Evolutionary conservation across 345 rosid species (phyloP), one percentile per base, ranked within the genome.

Genomic region (Citrus mangshanensis): DNA sequence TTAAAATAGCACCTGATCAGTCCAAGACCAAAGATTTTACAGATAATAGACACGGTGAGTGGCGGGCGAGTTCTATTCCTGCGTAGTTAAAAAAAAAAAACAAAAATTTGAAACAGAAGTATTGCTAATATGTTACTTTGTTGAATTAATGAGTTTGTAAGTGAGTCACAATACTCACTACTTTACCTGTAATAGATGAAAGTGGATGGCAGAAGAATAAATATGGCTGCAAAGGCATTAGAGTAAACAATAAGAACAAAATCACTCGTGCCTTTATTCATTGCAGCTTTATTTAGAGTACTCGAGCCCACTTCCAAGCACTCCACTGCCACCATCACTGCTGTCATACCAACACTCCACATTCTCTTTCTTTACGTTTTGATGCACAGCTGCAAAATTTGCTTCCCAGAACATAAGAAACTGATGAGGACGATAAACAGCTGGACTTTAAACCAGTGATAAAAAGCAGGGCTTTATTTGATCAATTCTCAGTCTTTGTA

Each of bases 261-360:
- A 40, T 77, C 69, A 69, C 77, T 77, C 88, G 82, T 73, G 65
- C 87, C 86, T 72, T 42, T 55, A n/a, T 51, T 68, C 86, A 85
- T 79, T 73, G 87, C 84, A 46, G 81, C 88, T 84, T 88, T 88
- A 74, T 55, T 82, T 19, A 85, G 30, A 13, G 86, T 82, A 69
- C 6, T 76, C 24, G 77, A 30, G 42, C 83, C 82, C 64, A 81
- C 84, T 14, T 82, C 87, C 75, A 82, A 72, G 49, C 68, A 78
- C 81, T 82, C 87, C 19, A 77, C 27, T 37, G 56, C 63, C 71
- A 82, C 73, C 90, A 85, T 82, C 51, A 64, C 72, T 74, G 59
- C 61, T 38, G 82, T 82, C 27, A 85, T 70, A 59, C 72, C 51
- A 32, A 38, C 21, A 8, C 59, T 12, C 30, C 37, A 18, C 81